Evolutionary conservation across 441 rosid species (phyloP).

Genomic region (Populus trichocarpa): DNA sequence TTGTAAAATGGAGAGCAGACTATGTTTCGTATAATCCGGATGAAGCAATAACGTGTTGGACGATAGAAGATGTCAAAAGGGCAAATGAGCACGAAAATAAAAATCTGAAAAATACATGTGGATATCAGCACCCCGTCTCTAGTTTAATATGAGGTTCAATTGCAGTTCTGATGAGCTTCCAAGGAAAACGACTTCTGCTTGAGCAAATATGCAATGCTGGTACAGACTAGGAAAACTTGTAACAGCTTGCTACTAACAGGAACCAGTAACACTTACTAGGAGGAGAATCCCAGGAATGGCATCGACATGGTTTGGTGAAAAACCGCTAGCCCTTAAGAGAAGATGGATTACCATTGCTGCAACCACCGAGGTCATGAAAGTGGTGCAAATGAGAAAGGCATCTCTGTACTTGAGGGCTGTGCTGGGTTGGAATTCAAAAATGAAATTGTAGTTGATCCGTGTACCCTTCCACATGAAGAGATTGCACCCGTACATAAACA

Average conservation of each 20-base stretch:
- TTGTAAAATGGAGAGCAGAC: slow-evolving; percentile 84
- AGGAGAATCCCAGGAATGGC: slow-evolving; percentile 88
- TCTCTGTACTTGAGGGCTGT: slow-evolving; percentile 88
- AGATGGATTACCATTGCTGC: slow-evolving; percentile 87
- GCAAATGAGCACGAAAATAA: slow-evolving; percentile 60
- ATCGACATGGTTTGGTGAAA: slow-evolving; percentile 63
- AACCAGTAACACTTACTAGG: slow-evolving; percentile 36
- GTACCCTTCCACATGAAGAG: slow-evolving; percentile 83
- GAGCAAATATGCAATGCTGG: neutral
- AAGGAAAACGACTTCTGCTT: neutral
- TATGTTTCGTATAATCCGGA: slow-evolving; percentile 72
- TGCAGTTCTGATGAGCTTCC: neutral
- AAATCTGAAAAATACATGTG: slow-evolving; percentile 44
- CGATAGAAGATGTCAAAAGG: slow-evolving; percentile 81
- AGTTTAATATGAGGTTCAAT: neutral
- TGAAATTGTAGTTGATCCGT: slow-evolving; percentile 84
- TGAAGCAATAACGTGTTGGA: slow-evolving; percentile 84
- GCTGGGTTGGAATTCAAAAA: slow-evolving; percentile 79
- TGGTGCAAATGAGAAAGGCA: slow-evolving; percentile 83
- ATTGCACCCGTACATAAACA: slow-evolving; percentile 97
- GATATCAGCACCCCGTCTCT: neutral
- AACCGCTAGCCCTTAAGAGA: slow-evolving; percentile 60
- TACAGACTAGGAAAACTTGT: neutral
- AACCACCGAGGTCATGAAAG: slow-evolving; percentile 85
- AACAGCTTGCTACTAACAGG: no score